phyloP scores from a whole-genome alignment of 2,329 filamentous ascomycete genomes.

The Metarhizium brunneum region DNA sequence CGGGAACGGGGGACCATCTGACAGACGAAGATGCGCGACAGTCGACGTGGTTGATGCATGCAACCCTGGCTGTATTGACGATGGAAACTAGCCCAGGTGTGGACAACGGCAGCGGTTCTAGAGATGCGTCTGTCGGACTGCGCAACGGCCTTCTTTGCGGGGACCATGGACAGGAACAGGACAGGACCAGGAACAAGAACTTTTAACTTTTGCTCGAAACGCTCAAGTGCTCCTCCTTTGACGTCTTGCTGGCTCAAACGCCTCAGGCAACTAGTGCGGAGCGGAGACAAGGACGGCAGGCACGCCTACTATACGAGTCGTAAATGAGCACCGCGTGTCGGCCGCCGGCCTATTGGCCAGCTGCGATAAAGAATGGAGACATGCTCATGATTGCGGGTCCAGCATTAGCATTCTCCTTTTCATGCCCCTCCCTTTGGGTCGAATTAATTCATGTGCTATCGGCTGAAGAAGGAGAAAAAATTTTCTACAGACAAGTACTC shows the following conservation, averaged over 20 bases:
- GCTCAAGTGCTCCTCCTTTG: neutral
- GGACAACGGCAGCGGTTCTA: neutral
- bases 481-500: neutral
- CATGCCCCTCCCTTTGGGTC: neutral
- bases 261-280: neutral
- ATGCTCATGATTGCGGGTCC: neutral
- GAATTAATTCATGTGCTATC: neutral
- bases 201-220: neutral
- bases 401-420: neutral
- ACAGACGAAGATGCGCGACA: neutral
- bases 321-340: neutral
- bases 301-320: neutral
- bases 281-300: neutral
- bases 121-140: neutral
- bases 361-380: neutral
- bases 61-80: neutral
- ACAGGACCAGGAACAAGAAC: neutral
- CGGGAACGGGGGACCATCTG: neutral
- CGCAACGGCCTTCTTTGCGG: neutral
- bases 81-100: neutral
- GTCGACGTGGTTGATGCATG: neutral
- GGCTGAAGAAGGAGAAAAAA: neutral
- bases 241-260: neutral
- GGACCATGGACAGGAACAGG: neutral
- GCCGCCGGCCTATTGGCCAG: neutral